Conservation (phyloP, 2,329 filamentous ascomycete species). For the Fusarium musae region DNA sequence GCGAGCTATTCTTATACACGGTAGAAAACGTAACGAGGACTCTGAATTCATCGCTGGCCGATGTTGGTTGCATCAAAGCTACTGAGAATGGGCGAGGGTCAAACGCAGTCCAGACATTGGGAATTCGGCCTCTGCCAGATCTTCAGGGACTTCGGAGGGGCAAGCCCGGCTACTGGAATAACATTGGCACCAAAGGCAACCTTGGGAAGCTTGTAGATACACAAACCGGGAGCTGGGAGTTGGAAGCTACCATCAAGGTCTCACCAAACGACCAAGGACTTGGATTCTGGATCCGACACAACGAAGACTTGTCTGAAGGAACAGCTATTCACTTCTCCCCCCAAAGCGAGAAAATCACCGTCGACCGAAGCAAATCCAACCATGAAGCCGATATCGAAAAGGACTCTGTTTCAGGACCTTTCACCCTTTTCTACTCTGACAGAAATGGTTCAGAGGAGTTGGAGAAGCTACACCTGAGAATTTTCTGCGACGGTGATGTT, state of each 20-base stretch:
- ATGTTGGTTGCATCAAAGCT: conserved; percentile 56
- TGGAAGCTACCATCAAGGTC: conserved; percentile 41
- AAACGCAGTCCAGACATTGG: conserved; percentile 56
- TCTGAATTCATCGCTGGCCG: conserved; percentile 48
- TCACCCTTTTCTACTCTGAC: conserved; percentile 55
- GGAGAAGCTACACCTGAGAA: conserved; percentile 37
- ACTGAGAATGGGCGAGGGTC: conserved; percentile 12
- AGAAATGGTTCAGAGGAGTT: conserved; percentile 17
- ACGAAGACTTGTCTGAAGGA: conserved; percentile 41
- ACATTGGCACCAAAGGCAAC: not conserved
- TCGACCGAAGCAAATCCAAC: conserved; percentile 52
- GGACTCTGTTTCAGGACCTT: conserved; percentile 51
- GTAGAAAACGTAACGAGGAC: conserved; percentile 51
- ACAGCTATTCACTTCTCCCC: conserved; percentile 55
- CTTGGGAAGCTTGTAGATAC: not conserved
- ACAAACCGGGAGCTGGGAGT: conserved; percentile 37
- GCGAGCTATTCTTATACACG: conserved; percentile 55
- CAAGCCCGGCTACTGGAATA: conserved; percentile 24
- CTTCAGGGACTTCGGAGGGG: conserved; percentile 37
- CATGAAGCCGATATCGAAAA: conserved; percentile 50
- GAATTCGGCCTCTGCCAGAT: conserved; percentile 46
- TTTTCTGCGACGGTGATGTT: conserved; percentile 43
- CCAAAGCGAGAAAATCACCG: conserved; percentile 52
- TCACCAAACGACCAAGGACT: conserved; percentile 1
- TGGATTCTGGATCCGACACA: conserved; percentile 43